Conservation (phyloP, 305 asterid species). For the Plantago lanceolata region DNA sequence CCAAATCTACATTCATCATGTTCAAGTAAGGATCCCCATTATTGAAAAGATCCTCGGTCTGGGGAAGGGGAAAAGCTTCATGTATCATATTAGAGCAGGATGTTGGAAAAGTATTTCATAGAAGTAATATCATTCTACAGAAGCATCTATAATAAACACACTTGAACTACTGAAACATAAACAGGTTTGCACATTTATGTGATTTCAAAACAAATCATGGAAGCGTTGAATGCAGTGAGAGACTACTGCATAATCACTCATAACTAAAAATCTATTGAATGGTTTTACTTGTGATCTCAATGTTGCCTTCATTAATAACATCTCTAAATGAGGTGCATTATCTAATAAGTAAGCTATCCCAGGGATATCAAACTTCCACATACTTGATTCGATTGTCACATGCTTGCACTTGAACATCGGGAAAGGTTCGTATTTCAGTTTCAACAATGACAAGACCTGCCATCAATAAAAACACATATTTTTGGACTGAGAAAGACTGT, state of each 20-base stretch:
- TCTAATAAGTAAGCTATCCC: not conserved
- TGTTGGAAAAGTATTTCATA: not conserved
- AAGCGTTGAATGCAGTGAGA: not conserved
- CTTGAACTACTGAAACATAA: too few species aligned
- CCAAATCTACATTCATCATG: not conserved
- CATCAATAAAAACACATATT: not conserved
- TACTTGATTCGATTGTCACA: not conserved
- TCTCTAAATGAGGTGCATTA: not conserved
- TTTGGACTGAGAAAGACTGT: not conserved
- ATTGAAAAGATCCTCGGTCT: not conserved
- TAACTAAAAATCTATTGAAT: not conserved
- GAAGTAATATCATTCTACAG: not conserved
- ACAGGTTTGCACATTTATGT: too few species aligned
- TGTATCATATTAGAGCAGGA: not conserved
- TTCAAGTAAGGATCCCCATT: not conserved
- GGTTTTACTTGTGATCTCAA: not conserved
- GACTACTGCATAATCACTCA: not conserved
- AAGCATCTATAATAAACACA: too few species aligned
- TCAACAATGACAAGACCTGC: not conserved
- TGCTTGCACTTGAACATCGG: constrained; percentile 3
- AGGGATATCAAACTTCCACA: constrained; percentile 2
- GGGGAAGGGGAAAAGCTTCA: not conserved
- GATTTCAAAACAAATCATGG: too few species aligned
- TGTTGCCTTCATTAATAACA: not conserved
- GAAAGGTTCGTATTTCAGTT: not conserved